Conservation (phyloP, 768 basidiomycete genomes). For the Albatrellus ellisii region DNA sequence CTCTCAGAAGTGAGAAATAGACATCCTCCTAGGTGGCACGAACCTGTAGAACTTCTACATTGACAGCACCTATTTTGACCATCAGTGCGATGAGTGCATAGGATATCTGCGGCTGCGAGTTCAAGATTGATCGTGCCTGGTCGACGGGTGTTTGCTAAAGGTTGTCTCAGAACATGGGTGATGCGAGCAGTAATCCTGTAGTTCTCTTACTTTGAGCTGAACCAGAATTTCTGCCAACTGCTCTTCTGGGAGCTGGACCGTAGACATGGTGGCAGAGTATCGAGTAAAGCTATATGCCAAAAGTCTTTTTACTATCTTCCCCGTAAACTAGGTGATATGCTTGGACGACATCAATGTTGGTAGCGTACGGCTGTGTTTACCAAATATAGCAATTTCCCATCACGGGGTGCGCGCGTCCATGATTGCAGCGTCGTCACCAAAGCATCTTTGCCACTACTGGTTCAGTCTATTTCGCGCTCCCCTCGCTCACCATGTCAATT, state of each 20-base stretch:
- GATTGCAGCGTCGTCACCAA: not conserved
- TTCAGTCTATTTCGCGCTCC: not conserved
- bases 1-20: constrained; percentile 17
- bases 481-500: constrained; percentile 19
- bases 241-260: constrained; percentile 41
- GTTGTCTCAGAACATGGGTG: not conserved
- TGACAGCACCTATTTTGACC: constrained; percentile 65
- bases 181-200: not conserved
- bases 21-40: constrained; percentile 1
- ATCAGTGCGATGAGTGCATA: constrained; percentile 67
- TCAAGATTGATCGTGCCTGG: constrained; percentile 55
- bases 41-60: constrained; percentile 69
- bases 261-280: constrained; percentile 44
- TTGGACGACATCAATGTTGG: no score
- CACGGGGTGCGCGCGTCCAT: no score
- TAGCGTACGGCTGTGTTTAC: no score
- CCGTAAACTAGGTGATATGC: no score
- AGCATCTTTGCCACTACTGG: not conserved
- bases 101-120: constrained; percentile 61
- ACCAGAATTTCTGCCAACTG: constrained; percentile 63
- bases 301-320: no score
- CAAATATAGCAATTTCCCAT: no score
- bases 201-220: constrained; percentile 43
- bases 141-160: constrained; percentile 61
- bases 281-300: no score